Percentiles rank a stretch among this genome's conserved stretches.
These are phyloP conservation scores for Neurospora sp. DNA, from an alignment of 495 filamentous ascomycete genomes.

Conservation along the genomic window DNA sequence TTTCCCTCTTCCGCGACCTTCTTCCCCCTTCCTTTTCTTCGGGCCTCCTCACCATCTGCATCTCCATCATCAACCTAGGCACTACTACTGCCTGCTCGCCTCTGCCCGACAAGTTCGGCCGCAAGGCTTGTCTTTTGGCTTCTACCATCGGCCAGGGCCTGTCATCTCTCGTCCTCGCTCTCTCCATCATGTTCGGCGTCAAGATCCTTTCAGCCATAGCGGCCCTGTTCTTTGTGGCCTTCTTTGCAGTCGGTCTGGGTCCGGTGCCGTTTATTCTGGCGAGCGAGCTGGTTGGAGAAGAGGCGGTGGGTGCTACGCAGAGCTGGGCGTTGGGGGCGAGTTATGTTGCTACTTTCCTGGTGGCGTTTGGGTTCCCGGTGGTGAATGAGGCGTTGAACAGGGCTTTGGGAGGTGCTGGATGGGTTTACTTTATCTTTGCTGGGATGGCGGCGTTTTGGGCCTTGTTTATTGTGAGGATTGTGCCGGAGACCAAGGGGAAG, in stretches of 20 bases:
- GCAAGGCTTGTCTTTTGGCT: slow-evolving; percentile 69
- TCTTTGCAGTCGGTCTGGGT: slow-evolving; percentile 84
- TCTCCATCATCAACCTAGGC: slow-evolving; percentile 77
- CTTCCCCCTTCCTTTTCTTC: slow-evolving; percentile 56
- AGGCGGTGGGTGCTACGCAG: slow-evolving; percentile 84
- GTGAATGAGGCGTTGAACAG: slow-evolving; percentile 59
- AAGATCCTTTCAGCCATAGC: slow-evolving; percentile 69
- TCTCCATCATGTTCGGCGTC: slow-evolving; percentile 60
- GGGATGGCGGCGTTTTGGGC: slow-evolving; percentile 56
- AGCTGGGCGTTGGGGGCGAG: slow-evolving; percentile 75
- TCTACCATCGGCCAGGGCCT: slow-evolving; percentile 77
- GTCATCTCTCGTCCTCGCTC: slow-evolving; percentile 60
- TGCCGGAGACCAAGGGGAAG: slow-evolving; percentile 82
- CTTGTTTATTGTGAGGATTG: slow-evolving; percentile 53
- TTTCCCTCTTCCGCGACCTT: slow-evolving; percentile 69
- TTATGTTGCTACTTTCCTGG: slow-evolving; percentile 83
- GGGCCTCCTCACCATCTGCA: slow-evolving; percentile 68
- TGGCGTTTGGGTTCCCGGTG: slow-evolving; percentile 88
- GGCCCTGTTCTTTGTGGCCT: slow-evolving; percentile 73
- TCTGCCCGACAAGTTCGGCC: slow-evolving; percentile 74
- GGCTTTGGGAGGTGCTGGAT: slow-evolving; percentile 54
- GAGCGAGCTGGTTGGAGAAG: slow-evolving; percentile 75
- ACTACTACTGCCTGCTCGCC: slow-evolving; percentile 73
- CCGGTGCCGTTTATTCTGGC: slow-evolving; percentile 92
- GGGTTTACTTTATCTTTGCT: slow-evolving; percentile 83